Conservation (phyloP, 2,329 filamentous ascomycete species). For the Dryadomyces quercivorus region DNA sequence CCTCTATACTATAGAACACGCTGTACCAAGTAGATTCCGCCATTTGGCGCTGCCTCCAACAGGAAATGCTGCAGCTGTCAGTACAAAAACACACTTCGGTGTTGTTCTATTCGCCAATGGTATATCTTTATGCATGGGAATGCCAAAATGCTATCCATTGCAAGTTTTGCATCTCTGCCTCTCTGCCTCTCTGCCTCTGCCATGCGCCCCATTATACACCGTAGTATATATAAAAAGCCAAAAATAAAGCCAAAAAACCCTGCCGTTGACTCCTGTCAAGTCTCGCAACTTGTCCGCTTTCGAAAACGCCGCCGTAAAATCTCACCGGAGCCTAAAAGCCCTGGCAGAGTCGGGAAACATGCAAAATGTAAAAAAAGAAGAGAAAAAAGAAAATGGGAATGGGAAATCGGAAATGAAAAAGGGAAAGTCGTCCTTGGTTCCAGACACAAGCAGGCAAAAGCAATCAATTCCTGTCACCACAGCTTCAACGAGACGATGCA, state of each 20-base stretch:
- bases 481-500: not conserved
- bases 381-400: not conserved
- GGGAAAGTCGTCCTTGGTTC: too few relatives aligned
- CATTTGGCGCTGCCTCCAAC: too few relatives aligned
- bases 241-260: not conserved
- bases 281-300: not conserved
- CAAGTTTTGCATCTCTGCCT: not conserved
- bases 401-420: too few relatives aligned
- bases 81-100: not conserved
- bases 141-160: constrained; percentile 3
- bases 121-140: not conserved
- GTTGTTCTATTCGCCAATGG: not conserved
- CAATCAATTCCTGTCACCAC: not conserved
- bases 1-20: not conserved
- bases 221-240: not conserved
- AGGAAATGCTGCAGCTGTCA: not conserved
- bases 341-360: not conserved
- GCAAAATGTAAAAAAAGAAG: not conserved
- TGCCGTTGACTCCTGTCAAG: not conserved
- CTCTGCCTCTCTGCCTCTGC: not conserved
- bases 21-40: not conserved
- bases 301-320: not conserved
- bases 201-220: not conserved
- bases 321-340: not conserved
- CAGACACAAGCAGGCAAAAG: not conserved